phyloP scores from a whole-genome alignment of 768 basidiomycete species.

The Rhodotorula diobovata region DNA sequence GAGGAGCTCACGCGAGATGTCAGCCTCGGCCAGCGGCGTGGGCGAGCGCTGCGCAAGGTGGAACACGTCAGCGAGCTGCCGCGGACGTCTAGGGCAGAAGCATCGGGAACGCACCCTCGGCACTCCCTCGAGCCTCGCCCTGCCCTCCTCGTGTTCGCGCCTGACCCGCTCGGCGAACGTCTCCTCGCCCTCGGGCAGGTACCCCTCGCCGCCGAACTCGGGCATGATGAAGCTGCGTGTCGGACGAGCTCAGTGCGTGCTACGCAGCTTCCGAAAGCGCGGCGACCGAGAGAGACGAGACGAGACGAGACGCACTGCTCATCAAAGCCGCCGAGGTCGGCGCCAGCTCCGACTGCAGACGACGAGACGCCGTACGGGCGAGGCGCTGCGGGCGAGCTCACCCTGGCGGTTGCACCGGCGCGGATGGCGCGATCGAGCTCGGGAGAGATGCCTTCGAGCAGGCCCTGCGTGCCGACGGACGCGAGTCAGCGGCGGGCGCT shows the following conservation, averaged over 20 bases:
- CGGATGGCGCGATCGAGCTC: conserved; percentile 29
- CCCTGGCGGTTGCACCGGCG: not conserved
- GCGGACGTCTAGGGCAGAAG: too few species aligned
- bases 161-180: conserved; percentile 8
- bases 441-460: conserved; percentile 20
- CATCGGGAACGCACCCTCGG: not conserved
- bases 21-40: not conserved
- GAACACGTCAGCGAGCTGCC: too few species aligned
- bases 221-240: conserved; percentile 1
- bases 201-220: conserved; percentile 24
- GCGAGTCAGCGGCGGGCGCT: not conserved
- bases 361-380: conserved; percentile 1
- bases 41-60: not conserved
- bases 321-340: conserved; percentile 3
- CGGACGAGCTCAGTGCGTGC: too few species aligned
- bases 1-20: not conserved
- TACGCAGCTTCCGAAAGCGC: too few species aligned
- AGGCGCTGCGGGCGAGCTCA: not conserved
- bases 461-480: conserved; percentile 4
- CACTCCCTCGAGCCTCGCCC: not conserved
- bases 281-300: too few species aligned
- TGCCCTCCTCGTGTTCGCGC: conserved; percentile 23
- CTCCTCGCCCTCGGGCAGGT: not conserved
- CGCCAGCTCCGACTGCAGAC: not conserved
- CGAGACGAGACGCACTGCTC: conserved; percentile 6